Evolutionary conservation across 257 asterid genomes (phyloP).

Genomic region (Solanum ossicruentum): DNA sequence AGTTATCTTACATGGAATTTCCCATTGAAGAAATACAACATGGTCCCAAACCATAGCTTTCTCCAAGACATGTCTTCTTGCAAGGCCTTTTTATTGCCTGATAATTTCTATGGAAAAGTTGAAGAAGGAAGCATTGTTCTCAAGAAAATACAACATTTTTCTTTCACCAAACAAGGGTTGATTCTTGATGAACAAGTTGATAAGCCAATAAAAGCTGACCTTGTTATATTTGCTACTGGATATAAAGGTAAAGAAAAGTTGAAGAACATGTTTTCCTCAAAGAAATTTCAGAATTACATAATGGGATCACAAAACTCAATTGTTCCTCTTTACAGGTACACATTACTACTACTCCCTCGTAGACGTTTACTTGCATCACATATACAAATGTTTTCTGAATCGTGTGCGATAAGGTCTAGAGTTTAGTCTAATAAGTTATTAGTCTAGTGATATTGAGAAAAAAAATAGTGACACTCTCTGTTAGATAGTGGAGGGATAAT

Average conservation of each 20-base stretch:
- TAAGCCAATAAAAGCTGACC: constrained; percentile 24
- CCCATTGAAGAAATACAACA: constrained; percentile 34
- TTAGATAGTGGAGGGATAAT: too few species aligned
- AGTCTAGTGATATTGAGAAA: too few species aligned
- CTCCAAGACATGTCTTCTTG: constrained; percentile 26
- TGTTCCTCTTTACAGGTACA: constrained; percentile 51
- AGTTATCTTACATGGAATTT: constrained; percentile 33
- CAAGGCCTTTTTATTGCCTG: constrained; percentile 15
- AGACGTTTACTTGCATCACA: not conserved
- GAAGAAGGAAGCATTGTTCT: constrained; percentile 46
- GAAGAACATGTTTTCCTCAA: constrained; percentile 25
- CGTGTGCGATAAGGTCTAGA: not conserved
- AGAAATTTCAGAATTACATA: constrained; percentile 18
- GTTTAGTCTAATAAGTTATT: not conserved
- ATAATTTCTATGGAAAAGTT: constrained; percentile 33
- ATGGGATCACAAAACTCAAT: constrained; percentile 23
- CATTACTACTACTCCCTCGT: not conserved
- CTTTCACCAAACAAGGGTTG: constrained; percentile 33
- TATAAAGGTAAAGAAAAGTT: constrained; percentile 50
- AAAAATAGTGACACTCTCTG: too few species aligned
- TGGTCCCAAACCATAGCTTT: constrained; percentile 47
- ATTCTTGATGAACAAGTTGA: constrained; percentile 21
- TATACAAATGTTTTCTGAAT: not conserved
- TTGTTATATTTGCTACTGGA: constrained; percentile 52
- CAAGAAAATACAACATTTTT: constrained; percentile 10